Conservation (phyloP, 139 green algal species). For the Deuterostichococcus epilithicus region DNA sequence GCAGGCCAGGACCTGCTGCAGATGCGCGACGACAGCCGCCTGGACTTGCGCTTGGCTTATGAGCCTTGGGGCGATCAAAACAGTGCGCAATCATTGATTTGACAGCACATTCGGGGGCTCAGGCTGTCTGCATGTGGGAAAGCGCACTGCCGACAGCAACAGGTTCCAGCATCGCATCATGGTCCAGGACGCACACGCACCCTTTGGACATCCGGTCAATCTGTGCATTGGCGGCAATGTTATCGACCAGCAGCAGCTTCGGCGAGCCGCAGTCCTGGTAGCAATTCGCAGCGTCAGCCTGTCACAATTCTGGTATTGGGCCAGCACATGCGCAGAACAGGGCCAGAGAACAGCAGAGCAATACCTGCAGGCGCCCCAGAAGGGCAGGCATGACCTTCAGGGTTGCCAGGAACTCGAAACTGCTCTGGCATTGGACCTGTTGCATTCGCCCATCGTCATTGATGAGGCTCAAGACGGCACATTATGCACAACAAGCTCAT, state of each 20-base stretch:
- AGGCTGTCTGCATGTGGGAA: no score
- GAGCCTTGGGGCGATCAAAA: no score
- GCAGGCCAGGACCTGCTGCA: background rate
- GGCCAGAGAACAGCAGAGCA: no score
- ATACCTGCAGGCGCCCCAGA: constrained; percentile 5
- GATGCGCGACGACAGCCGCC: background rate
- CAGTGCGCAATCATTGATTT: no score
- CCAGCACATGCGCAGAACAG: no score
- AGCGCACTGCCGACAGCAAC: background rate
- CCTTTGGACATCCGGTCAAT: background rate
- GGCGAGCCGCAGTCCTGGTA: background rate
- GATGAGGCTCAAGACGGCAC: no score
- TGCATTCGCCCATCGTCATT: background rate
- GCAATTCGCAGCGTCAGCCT: no score
- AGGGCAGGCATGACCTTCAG: constrained; percentile 20
- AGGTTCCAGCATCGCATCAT: background rate
- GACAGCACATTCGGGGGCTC: no score
- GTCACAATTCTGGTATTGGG: no score
- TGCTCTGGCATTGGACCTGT: constrained; percentile 33
- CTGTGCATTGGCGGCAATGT: background rate
- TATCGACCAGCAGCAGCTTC: background rate
- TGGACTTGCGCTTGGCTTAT: background rate
- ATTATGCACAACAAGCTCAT: no score
- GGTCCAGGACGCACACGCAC: no score
- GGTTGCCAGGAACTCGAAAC: constrained; percentile 31